Conservation (phyloP, 345 rosid genomes). For the Pistacia atlantica region DNA sequence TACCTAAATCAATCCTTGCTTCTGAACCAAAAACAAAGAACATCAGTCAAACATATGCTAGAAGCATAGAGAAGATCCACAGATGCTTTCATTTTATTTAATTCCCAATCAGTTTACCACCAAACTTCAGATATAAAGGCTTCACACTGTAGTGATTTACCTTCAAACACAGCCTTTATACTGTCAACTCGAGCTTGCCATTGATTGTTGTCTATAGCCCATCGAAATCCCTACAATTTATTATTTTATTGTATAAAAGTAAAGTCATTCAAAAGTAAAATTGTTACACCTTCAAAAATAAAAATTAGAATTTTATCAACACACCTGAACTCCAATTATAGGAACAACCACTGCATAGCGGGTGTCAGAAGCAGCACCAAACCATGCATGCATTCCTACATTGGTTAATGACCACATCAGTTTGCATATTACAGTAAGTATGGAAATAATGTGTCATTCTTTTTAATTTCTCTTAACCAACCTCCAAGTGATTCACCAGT, state of each 20-base stretch:
- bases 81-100: background rate
- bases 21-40: conserved; percentile 41
- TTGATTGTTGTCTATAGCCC: conserved; percentile 83
- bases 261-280: conserved; percentile 2
- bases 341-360: conserved; percentile 74
- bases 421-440: conserved; percentile 10
- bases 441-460: conserved; percentile 5
- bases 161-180: conserved; percentile 81
- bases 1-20: conserved; percentile 67
- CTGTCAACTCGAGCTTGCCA: conserved; percentile 90
- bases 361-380: conserved; percentile 80
- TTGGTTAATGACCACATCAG: conserved; percentile 16
- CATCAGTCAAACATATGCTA: conserved; percentile 15
- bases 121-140: background rate
- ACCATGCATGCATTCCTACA: conserved; percentile 98
- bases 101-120: background rate
- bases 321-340: conserved; percentile 87
- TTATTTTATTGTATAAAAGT: conserved; percentile 13
- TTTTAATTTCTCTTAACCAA: conserved; percentile 32
- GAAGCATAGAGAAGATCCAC: background rate
- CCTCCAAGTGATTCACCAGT: conserved; percentile 97
- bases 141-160: conserved; percentile 25
- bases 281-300: background rate
- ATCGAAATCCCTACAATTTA: conserved; percentile 67
- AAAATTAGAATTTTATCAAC: background rate